Evolutionary conservation across 331 rosid genomes (phyloP).

Genomic region (Phaseolus coccineus): DNA sequence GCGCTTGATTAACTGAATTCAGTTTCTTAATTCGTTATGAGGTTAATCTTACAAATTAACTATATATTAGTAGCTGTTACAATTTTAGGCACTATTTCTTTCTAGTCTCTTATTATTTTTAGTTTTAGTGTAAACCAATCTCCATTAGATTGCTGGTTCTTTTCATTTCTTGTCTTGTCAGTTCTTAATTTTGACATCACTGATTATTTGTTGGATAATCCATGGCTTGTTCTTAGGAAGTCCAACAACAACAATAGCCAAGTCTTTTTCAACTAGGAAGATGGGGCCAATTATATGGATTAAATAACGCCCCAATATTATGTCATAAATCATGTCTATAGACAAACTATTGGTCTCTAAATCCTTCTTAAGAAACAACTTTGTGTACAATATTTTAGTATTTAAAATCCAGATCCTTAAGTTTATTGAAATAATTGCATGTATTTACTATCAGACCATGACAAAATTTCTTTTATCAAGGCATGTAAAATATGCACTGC

Average conservation of each 20-base stretch:
- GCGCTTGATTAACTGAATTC: slow-evolving; percentile 28
- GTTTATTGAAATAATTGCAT: slow-evolving; percentile 20
- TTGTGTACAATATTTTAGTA: slow-evolving; percentile 12
- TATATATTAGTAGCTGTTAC: slow-evolving; percentile 32
- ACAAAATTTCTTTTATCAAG: slow-evolving; percentile 39
- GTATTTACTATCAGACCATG: slow-evolving; percentile 28
- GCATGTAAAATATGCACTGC: slow-evolving; percentile 31
- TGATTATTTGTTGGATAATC: slow-evolving; percentile 37
- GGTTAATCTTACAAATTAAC: background rate
- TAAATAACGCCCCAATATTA: background rate
- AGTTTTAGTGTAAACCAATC: slow-evolving; percentile 20
- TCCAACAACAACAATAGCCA: background rate
- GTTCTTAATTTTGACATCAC: slow-evolving; percentile 3
- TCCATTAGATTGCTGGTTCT: slow-evolving; percentile 24
- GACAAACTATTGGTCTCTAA: background rate
- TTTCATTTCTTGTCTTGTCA: slow-evolving; percentile 33
- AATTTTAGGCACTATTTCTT: slow-evolving; percentile 5
- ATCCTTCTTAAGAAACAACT: slow-evolving; percentile 13
- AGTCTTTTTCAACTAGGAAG: background rate
- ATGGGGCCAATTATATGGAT: background rate
- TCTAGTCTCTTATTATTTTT: background rate
- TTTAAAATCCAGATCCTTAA: slow-evolving; percentile 29
- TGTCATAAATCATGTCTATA: background rate
- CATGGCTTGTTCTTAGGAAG: slow-evolving; percentile 16
- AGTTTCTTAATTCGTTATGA: background rate